Conservation (phyloP, 1,139 yeast genomes). For the Komagataea norvegica region DNA sequence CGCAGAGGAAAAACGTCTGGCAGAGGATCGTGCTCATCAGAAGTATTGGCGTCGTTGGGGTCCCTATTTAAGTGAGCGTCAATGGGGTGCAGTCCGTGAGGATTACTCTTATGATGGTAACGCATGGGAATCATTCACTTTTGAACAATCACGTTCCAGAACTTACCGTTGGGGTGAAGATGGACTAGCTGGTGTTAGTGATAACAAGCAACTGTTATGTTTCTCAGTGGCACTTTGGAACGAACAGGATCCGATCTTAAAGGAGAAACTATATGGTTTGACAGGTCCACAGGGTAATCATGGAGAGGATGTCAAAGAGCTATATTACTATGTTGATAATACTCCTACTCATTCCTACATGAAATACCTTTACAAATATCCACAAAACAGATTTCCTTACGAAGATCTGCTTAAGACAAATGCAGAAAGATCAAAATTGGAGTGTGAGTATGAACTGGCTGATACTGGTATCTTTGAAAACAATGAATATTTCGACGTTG, state of each 20-base stretch:
- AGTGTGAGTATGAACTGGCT: slow-evolving; percentile 61
- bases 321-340: slow-evolving; percentile 82
- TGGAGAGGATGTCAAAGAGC: slow-evolving; percentile 84
- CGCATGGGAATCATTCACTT: slow-evolving; percentile 90
- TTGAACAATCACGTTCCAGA: slow-evolving; percentile 79
- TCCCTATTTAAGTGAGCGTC: slow-evolving; percentile 84
- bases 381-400: slow-evolving; percentile 82
- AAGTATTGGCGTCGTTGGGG: slow-evolving; percentile 91
- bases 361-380: slow-evolving; percentile 90
- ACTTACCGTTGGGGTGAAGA: slow-evolving; percentile 97
- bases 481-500: slow-evolving; percentile 83
- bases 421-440: slow-evolving; percentile 52
- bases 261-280: slow-evolving; percentile 84
- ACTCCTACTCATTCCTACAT: slow-evolving; percentile 92
- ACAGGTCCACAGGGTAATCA: slow-evolving; percentile 95
- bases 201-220: slow-evolving; percentile 76
- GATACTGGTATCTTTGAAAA: slow-evolving; percentile 78
- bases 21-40: slow-evolving; percentile 49
- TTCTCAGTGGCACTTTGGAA: slow-evolving; percentile 85
- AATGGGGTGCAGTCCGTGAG: slow-evolving; percentile 80
- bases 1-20: slow-evolving; percentile 67
- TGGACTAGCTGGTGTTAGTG: slow-evolving; percentile 89
- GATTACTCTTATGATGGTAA: slow-evolving; percentile 86
- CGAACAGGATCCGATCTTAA: slow-evolving; percentile 78
- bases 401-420: slow-evolving; percentile 69